Conservation (phyloP, 495 filamentous ascomycete species). For the Aspergillus kassunensis region DNA sequence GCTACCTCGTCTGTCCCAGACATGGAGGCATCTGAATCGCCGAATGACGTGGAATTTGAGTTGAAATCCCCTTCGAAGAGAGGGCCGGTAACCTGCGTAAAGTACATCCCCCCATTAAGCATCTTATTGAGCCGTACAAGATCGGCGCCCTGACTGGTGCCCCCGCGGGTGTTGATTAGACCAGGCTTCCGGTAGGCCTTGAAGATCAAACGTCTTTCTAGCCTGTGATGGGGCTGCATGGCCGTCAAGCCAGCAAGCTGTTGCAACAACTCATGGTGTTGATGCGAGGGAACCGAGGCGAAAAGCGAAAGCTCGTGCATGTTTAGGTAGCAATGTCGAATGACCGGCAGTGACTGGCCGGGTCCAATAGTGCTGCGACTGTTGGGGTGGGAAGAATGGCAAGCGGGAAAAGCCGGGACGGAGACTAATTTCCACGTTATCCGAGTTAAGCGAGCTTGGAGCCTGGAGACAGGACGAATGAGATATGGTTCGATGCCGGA, state of each 20-base stretch:
- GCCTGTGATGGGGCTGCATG: conserved; percentile 57
- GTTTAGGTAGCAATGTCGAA: conserved; percentile 6
- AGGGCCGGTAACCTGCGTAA: conserved; percentile 45
- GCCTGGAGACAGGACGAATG: neutral
- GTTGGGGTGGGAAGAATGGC: conserved; percentile 2
- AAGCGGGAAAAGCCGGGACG: conserved; percentile 28
- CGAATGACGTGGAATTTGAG: conserved; percentile 10
- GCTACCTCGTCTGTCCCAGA: conserved; percentile 24
- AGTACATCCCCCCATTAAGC: conserved; percentile 50
- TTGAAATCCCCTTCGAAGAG: conserved; percentile 34
- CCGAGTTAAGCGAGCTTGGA: conserved; percentile 9
- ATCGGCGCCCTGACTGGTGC: conserved; percentile 42
- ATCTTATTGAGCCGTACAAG: conserved; percentile 44
- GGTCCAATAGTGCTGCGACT: conserved; percentile 5
- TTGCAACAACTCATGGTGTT: conserved; percentile 58
- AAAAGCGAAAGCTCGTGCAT: conserved; percentile 49
- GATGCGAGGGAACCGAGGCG: conserved; percentile 44
- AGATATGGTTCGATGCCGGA: conserved; percentile 1
- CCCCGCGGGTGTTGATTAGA: conserved; percentile 32
- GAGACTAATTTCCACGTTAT: conserved; percentile 14
- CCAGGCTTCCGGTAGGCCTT: conserved; percentile 53
- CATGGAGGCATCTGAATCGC: conserved; percentile 31
- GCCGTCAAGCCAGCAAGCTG: conserved; percentile 64
- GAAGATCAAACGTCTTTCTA: conserved; percentile 63
- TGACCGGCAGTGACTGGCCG: neutral